Base-by-base conservation (phyloP, 139 green algal species). In the Astrephomene gubernaculifera region DNA sequence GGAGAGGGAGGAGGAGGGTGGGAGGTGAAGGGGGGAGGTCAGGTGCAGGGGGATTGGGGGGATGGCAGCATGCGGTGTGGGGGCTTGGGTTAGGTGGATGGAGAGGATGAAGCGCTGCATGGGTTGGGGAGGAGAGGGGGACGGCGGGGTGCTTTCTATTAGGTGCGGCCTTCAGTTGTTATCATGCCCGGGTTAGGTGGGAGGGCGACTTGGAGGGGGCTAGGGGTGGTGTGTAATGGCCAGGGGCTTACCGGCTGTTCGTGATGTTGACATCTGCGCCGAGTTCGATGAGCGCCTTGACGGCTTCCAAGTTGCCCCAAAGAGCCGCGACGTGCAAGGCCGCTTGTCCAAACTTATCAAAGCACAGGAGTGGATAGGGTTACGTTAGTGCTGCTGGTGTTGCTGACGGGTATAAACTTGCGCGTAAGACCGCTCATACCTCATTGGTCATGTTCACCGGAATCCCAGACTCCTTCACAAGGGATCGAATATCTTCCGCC, bases 341-440 rank as follows among this genome's bases (percentile, higher is more conserved):
- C 2, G 93, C 93, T 61, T 95, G 93, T 1, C 91, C 91, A 63
- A 95, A 95, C 85, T 93, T 83, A 43, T 3, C 1, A 24, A 36
- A 49, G 43, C 22, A 19, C 41, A n/a, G n/a, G n/a, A n/a, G n/a
- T n/a, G n/a, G n/a, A n/a, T n/a, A n/a, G n/a, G n/a, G 43, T 9
- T 3, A 38, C 14, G 17, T 65, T 65, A n/a, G 57, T 27, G 14
- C 14, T n/a, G 57, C 6, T 24, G 57, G 19, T 17, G 57, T 6
- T 65, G 49, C 14, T 57, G 49, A 17, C 49, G 17, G 49, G 17
- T 57, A 17, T 12, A 57, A 12, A 12, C 49, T 57, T 12, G 49
- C 49, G 17, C 49, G 49, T 12, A 57, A 57, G 14, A 57, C n/a
- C 27, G 39, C 33, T 31, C 78, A 54, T 69, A 92, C 88, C 81